A percentile compares a stretch with the other conserved stretches of the same genome.
These are phyloP conservation scores for Nigrospora oryzae DNA, from an alignment of 2,329 filamentous ascomycete species.

Conservation along the genomic window DNA sequence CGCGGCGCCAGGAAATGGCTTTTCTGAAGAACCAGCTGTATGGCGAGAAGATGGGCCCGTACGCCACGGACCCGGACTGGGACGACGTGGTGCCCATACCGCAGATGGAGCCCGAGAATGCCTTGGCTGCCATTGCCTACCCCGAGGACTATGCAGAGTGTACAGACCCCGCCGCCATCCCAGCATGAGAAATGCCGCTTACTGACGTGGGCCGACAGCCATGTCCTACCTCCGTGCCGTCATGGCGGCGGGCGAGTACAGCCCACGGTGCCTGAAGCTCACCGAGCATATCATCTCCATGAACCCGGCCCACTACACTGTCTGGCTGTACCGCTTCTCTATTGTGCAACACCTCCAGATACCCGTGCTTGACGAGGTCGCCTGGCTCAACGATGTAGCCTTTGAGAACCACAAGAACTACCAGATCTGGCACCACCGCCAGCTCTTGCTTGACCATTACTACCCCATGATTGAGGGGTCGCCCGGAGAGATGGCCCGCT, in stretches of 20 bases:
- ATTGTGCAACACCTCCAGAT: slow-evolving; percentile 61
- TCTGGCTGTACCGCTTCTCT: slow-evolving; percentile 91
- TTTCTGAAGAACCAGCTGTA: slow-evolving; percentile 42
- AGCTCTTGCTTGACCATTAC: slow-evolving; percentile 54
- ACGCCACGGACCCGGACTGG: slow-evolving; percentile 67
- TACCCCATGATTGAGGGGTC: slow-evolving; percentile 52
- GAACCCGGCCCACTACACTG: slow-evolving; percentile 97
- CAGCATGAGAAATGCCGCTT: neutral
- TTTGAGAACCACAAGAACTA: slow-evolving; percentile 91
- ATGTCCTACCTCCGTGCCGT: slow-evolving; percentile 89
- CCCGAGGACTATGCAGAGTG: slow-evolving; percentile 79
- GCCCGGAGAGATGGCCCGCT: slow-evolving; percentile 42
- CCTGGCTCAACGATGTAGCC: slow-evolving; percentile 80
- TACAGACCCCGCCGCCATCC: slow-evolving; percentile 20
- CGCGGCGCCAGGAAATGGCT: slow-evolving; percentile 42
- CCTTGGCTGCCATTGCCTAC: slow-evolving; percentile 90
- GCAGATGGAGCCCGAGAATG: slow-evolving; percentile 73
- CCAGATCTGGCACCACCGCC: slow-evolving; percentile 84
- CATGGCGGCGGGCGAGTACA: slow-evolving; percentile 83
- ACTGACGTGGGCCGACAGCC: slow-evolving; percentile 34
- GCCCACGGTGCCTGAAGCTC: slow-evolving; percentile 66
- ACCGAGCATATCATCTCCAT: slow-evolving; percentile 85
- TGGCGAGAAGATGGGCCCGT: slow-evolving; percentile 39
- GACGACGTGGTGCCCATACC: slow-evolving; percentile 76
- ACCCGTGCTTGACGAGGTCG: slow-evolving; percentile 62